Evolutionary conservation across 2,329 filamentous ascomycete genomes (phyloP).

Genomic region (Aspergillus sclerotialis): DNA sequence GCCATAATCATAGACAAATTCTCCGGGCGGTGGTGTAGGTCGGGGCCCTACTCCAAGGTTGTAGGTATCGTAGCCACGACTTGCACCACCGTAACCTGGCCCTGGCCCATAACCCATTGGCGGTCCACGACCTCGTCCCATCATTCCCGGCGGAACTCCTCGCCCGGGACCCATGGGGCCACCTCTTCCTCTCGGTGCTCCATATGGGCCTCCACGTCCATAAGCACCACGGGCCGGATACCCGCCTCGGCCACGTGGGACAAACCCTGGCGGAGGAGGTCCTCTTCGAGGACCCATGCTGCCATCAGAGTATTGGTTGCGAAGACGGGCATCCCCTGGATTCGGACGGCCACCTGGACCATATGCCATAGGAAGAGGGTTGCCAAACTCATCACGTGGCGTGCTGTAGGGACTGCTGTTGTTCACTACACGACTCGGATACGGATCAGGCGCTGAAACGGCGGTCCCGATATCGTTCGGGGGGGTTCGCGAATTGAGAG

Average conservation of each 20-base stretch:
- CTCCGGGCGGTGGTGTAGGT: conserved; percentile 17
- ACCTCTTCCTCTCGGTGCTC: conserved; percentile 36
- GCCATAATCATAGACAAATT: conserved; percentile 19
- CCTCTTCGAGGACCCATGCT: conserved; percentile 38
- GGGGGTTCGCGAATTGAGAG: conserved; percentile 28
- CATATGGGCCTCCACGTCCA: conserved; percentile 35
- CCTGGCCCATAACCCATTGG: conserved; percentile 46
- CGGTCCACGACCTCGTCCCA: conserved; percentile 39
- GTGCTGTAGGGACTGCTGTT: conserved; percentile 24
- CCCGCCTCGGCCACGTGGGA: conserved; percentile 51
- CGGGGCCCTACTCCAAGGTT: conserved; percentile 17
- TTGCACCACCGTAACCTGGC: conserved; percentile 33
- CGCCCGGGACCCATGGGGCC: conserved; percentile 28
- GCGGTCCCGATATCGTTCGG: conserved; percentile 15
- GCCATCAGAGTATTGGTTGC: conserved; percentile 42
- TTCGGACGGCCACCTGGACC: conserved; percentile 17
- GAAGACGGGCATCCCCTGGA: conserved; percentile 37
- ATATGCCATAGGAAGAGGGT: conserved; percentile 32
- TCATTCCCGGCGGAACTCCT: conserved; percentile 33
- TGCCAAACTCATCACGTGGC: conserved; percentile 32
- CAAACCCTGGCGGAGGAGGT: conserved; percentile 37
- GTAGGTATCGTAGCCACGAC: conserved; percentile 27
- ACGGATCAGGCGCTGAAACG: conserved; percentile 17
- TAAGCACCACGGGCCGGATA: conserved; percentile 42
- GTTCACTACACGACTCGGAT: conserved; percentile 13